Base-by-base conservation (phyloP, 116 monocot species). In the Thalassia testudinum region DNA sequence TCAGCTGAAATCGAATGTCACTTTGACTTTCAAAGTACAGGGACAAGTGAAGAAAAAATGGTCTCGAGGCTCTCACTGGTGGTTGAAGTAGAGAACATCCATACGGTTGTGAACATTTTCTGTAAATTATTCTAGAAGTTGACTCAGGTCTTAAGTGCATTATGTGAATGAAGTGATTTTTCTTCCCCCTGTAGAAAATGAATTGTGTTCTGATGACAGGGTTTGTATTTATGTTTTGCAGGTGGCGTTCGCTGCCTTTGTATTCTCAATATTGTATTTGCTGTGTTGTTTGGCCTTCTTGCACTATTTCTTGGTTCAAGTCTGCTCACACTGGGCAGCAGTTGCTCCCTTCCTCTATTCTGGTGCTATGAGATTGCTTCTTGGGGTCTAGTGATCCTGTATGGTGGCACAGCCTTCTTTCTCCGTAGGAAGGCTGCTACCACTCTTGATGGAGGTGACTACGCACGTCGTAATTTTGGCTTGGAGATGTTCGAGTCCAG, bases 301-400 rank as follows among this genome's bases (percentile, higher is more conserved):
- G 89, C 82, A 13, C 58, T 97, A 17, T 76, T 97, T 66, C 85
- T 97, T 5, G 97, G 97, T 48, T 82, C 89, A 45, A 97, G 79
- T 57, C 67, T 97, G 26, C 89, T 97, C 59, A 77, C 89, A 14
- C 48, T 85, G 48, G 88, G 88, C 23, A 97, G 81, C 25, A 79
- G 65, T 53, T 97, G 97, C 61, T 77, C 85, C 8, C n/a, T 82
- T 20, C 72, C 97, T 10, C 79, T 97, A 21, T 97, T 97, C 49
- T 88, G 88, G 89, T 97, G 89, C 59, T 97, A 88, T 19, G 82
- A 97, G 56, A 76, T 80, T 51, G 58, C 82, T 24, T 69, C 97
- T 2, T 89, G 77, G 85, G 82, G 89, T 26, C 55, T 97, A 44
- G 97, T 79, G 18, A 54, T 68, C 44, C 55, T 97, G 34, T 88